Evolutionary conservation across 2,329 filamentous ascomycete genomes (phyloP).

Genomic region (Rhynchosporium secalis): DNA sequence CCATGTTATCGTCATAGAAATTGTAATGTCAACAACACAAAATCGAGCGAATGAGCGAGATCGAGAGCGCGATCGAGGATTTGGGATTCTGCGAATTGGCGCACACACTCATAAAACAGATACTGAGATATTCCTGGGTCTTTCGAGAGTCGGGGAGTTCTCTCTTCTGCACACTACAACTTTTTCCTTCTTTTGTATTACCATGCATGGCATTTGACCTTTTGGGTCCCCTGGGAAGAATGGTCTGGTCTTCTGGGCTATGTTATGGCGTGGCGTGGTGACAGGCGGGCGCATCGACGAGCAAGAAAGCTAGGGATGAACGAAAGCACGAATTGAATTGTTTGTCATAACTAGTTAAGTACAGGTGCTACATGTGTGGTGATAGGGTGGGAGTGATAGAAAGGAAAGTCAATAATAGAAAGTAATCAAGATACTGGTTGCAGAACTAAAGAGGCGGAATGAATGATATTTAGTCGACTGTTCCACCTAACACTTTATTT

Average conservation of each 20-base stretch:
- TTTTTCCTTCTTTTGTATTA: constrained; percentile 26
- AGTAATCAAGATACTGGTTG: background rate
- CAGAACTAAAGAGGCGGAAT: background rate
- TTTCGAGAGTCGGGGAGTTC: background rate
- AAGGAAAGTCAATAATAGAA: background rate
- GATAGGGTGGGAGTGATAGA: constrained; percentile 1
- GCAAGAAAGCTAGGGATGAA: constrained; percentile 5
- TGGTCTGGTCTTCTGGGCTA: background rate
- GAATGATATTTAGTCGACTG: background rate
- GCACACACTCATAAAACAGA: background rate
- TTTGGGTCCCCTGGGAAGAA: background rate
- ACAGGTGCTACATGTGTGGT: constrained; percentile 3
- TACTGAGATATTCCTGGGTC: background rate
- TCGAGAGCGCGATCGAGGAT: constrained; percentile 3
- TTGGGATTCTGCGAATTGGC: constrained; percentile 6
- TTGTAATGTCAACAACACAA: constrained; percentile 30
- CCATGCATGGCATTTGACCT: constrained; percentile 16
- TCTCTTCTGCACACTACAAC: constrained; percentile 13
- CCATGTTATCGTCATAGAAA: constrained; percentile 24
- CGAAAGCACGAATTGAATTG: constrained; percentile 6
- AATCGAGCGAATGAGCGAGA: constrained; percentile 4
- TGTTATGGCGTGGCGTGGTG: constrained; percentile 1
- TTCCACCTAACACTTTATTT: no score
- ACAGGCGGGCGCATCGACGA: background rate
- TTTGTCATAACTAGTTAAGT: background rate